Evolutionary conservation across 1,284 basidiomycete genomes (phyloP).

Genomic region (Farysia itapuensis): DNA sequence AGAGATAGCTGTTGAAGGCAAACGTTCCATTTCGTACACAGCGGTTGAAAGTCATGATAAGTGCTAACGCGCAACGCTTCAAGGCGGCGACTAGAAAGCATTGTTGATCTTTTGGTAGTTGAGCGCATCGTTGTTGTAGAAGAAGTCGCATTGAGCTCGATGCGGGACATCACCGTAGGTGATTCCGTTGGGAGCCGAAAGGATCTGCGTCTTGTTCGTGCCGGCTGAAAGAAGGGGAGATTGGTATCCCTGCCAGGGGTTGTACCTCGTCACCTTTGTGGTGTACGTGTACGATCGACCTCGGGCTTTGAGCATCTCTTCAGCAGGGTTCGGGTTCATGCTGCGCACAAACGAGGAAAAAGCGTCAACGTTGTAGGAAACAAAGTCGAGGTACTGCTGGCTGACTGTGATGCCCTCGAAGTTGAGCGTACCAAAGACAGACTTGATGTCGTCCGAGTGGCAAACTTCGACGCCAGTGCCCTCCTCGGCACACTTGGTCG

Average conservation of each 20-base stretch:
- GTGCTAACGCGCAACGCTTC: too few species aligned
- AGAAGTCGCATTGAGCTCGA: constrained; percentile 18
- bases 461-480: constrained; percentile 14
- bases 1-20: too few species aligned
- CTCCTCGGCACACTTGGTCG: constrained; percentile 8
- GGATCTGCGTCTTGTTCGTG: constrained; percentile 8
- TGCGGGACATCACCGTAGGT: constrained; percentile 8
- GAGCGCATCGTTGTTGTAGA: constrained; percentile 7
- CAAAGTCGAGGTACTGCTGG: constrained; percentile 20
- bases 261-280: constrained; percentile 6
- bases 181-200: constrained; percentile 12
- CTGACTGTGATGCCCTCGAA: constrained; percentile 6
- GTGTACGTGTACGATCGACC: constrained; percentile 30
- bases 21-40: too few species aligned
- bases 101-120: constrained; percentile 21
- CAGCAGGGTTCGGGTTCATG: constrained; percentile 7
- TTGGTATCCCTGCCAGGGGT: constrained; percentile 11
- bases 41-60: too few species aligned
- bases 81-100: constrained; percentile 7
- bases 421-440: constrained; percentile 15
- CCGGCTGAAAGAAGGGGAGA: constrained; percentile 1
- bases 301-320: constrained; percentile 8
- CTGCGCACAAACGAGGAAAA: constrained; percentile 21
- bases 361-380: constrained; percentile 11
- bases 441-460: constrained; percentile 17